A percentile compares a stretch with the other conserved stretches of the same genome.
phyloP scores from a whole-genome alignment of 1,284 basidiomycete genomes.

The Thelephora terrestris region DNA sequence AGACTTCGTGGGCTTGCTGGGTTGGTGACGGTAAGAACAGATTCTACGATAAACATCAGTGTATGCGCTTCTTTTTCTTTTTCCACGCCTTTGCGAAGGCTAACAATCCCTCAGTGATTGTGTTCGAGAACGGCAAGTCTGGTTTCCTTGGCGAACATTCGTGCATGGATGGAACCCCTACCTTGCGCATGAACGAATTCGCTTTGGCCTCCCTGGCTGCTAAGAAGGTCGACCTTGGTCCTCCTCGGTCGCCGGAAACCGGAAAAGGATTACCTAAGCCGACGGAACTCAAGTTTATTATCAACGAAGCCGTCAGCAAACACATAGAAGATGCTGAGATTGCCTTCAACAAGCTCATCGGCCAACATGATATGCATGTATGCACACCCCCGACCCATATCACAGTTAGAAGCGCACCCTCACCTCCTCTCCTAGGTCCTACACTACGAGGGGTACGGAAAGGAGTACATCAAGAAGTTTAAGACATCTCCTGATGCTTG shows the following conservation, averaged over 20 bases:
- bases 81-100: not conserved
- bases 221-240: constrained; percentile 70
- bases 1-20: constrained; percentile 82
- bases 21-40: constrained; percentile 88
- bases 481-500: constrained; percentile 91
- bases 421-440: constrained; percentile 38
- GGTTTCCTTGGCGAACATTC: constrained; percentile 89
- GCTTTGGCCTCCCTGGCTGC: constrained; percentile 70
- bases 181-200: constrained; percentile 93
- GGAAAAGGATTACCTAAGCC: constrained; percentile 44
- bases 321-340: constrained; percentile 47
- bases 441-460: constrained; percentile 90
- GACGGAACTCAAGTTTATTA: constrained; percentile 62
- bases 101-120: constrained; percentile 53
- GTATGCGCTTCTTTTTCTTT: constrained; percentile 35
- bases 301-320: constrained; percentile 48
- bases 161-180: constrained; percentile 95
- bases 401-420: too few relatives aligned
- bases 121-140: constrained; percentile 88
- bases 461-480: constrained; percentile 81
- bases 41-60: constrained; percentile 97
- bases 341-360: constrained; percentile 73
- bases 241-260: constrained; percentile 31
- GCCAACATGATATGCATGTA: constrained; percentile 75
- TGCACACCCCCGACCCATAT: constrained; percentile 18